Evolutionary conservation across 2,329 filamentous ascomycete genomes (phyloP).

Genomic region (Neospermospora avenae): DNA sequence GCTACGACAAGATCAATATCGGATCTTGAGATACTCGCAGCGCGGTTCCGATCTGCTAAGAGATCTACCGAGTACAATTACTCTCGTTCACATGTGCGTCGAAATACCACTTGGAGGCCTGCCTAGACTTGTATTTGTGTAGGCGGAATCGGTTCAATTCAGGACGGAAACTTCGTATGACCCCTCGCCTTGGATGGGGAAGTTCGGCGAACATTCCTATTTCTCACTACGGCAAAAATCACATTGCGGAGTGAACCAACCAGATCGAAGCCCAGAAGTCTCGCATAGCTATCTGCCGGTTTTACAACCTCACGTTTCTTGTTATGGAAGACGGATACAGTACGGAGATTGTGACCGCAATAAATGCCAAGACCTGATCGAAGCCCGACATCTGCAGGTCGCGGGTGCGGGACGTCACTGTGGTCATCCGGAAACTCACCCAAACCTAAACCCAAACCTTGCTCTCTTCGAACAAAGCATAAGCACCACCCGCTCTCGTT

Average conservation of each 20-base stretch:
- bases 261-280: not conserved
- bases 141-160: not conserved
- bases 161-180: not conserved
- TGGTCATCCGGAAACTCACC: not conserved
- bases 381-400: constrained; percentile 17
- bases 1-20: too few species aligned
- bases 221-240: constrained; percentile 6
- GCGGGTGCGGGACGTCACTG: not conserved
- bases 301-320: not conserved
- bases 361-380: not conserved
- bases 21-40: too few species aligned
- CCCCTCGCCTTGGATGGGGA: not conserved
- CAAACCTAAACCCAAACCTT: not conserved
- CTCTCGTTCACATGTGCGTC: too few species aligned
- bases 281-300: constrained; percentile 6
- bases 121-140: not conserved
- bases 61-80: too few species aligned
- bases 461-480: not conserved
- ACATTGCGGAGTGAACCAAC: constrained; percentile 2
- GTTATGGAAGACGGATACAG: not conserved
- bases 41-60: too few species aligned
- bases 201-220: constrained; percentile 4
- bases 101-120: too few species aligned
- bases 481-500: not conserved
- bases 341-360: not conserved